These are phyloP conservation scores for Pyricularia sp. DNA, from an alignment of 2,329 filamentous ascomycete genomes.

Conservation along the genomic window DNA sequence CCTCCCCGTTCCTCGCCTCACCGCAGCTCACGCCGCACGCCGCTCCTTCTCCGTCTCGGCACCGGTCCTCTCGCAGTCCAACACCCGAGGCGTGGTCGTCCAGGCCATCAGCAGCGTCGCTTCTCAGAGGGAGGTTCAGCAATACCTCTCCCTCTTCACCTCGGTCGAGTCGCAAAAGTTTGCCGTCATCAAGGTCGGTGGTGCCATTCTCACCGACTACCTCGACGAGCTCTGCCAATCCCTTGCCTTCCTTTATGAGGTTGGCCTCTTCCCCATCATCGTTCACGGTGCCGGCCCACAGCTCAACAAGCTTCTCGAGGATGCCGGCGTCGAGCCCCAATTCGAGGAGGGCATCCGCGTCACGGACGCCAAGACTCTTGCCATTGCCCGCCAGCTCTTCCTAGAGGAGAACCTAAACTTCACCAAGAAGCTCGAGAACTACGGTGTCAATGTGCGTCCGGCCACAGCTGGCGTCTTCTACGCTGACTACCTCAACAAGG, in stretches of 20 bases:
- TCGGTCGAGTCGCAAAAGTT: constrained; percentile 95
- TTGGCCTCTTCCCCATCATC: constrained; percentile 87
- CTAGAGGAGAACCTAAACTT: constrained; percentile 91
- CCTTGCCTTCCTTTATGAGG: constrained; percentile 83
- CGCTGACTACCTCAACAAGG: constrained; percentile 90
- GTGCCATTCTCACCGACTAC: constrained; percentile 89
- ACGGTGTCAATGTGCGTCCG: constrained; percentile 78
- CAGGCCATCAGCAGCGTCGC: constrained; percentile 91
- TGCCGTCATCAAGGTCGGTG: constrained; percentile 95
- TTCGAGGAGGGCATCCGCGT: constrained; percentile 95
- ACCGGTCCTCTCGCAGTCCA: constrained; percentile 23
- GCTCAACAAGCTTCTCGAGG: constrained; percentile 80
- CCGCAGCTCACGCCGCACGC: constrained; percentile 10
- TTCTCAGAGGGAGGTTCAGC: constrained; percentile 89
- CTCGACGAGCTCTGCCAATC: constrained; percentile 82
- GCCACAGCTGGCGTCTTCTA: constrained; percentile 83
- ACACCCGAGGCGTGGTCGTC: constrained; percentile 68
- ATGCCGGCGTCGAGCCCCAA: constrained; percentile 83
- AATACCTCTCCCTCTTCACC: constrained; percentile 94
- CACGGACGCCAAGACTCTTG: constrained; percentile 89
- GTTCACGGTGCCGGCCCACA: constrained; percentile 93
- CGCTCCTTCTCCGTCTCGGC: constrained; percentile 15
- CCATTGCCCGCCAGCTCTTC: constrained; percentile 83
- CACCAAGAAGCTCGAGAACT: constrained; percentile 75
- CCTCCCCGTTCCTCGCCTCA: constrained; percentile 7